Conservation (phyloP, 352 stramenopile genomes). For the Phytophthora pluvialis region DNA sequence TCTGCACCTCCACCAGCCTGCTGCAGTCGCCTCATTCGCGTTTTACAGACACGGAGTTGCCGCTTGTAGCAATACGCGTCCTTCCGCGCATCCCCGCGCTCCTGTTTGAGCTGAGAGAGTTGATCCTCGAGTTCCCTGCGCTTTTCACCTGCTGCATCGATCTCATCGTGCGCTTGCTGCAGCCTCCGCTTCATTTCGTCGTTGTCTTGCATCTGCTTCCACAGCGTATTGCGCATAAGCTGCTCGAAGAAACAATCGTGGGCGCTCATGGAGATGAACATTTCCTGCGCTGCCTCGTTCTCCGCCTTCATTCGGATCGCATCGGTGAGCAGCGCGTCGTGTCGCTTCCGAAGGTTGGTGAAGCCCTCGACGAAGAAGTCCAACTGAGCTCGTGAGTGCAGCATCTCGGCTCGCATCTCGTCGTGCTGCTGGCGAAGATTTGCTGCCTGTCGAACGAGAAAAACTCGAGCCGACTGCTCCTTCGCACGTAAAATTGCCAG, state of each 20-base stretch:
- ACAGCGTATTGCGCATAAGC: conserved; percentile 55
- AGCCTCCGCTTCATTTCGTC: conserved; percentile 36
- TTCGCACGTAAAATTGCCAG: conserved; percentile 63
- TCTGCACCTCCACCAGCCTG: conserved; percentile 33
- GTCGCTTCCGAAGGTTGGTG: conserved; percentile 64
- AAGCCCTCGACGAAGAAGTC: conserved; percentile 85
- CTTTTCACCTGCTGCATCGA: conserved; percentile 41
- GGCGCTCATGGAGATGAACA: conserved; percentile 66
- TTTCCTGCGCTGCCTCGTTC: conserved; percentile 61
- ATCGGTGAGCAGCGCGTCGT: conserved; percentile 65
- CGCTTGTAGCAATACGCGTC: conserved; percentile 65
- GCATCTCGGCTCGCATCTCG: conserved; percentile 64
- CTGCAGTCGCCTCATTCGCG: conserved; percentile 38
- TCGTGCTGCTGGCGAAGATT: conserved; percentile 49
- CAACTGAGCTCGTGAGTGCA: conserved; percentile 70
- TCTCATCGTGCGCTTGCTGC: conserved; percentile 25
- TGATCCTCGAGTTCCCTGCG: conserved; percentile 46
- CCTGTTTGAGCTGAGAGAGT: conserved; percentile 55
- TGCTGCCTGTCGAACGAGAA: conserved; percentile 57
- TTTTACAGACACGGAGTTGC: conserved; percentile 61
- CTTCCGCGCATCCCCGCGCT: conserved; percentile 58
- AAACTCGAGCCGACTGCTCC: conserved; percentile 60
- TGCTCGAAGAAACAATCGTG: conserved; percentile 64
- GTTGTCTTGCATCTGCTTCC: conserved; percentile 50
- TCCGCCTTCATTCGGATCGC: conserved; percentile 64